A percentile compares a stretch with the other conserved stretches of the same genome.
phyloP scores from a whole-genome alignment of 2,329 filamentous ascomycete genomes.

The Diaporthe helianthi region DNA sequence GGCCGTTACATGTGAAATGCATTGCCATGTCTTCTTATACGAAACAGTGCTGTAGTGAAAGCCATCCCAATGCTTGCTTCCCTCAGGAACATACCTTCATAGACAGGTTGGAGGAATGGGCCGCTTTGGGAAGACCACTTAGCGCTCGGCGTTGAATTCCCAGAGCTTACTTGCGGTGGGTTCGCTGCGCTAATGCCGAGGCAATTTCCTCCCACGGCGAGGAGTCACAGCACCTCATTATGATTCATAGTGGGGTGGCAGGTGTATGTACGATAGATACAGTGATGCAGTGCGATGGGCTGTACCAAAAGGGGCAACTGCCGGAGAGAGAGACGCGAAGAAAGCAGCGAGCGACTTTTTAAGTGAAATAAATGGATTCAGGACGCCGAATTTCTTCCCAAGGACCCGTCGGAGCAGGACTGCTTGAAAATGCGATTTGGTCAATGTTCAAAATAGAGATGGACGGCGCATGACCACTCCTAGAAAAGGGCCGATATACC shows the following conservation, averaged over 20 bases:
- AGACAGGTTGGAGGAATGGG: neutral
- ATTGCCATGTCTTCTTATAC: neutral
- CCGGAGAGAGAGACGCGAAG: too few relatives aligned
- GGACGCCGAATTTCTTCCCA: neutral
- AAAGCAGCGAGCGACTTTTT: too few relatives aligned
- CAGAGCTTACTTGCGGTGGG: neutral
- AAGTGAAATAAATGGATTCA: too few relatives aligned
- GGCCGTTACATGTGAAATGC: neutral
- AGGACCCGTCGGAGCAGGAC: too few relatives aligned
- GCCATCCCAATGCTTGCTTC: neutral
- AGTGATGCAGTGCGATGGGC: neutral
- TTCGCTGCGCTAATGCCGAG: neutral
- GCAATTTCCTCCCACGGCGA: neutral
- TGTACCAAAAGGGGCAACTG: neutral
- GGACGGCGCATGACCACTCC: constrained; percentile 2
- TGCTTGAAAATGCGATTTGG: neutral
- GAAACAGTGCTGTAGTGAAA: too few relatives aligned
- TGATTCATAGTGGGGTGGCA: neutral
- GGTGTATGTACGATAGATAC: neutral
- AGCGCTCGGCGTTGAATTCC: neutral
- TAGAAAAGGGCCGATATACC: constrained; percentile 7
- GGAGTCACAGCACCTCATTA: constrained; percentile 6
- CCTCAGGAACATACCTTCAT: too few relatives aligned
- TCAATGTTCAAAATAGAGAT: neutral
- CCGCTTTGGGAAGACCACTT: neutral